A percentile compares a stretch with the other conserved stretches of the same genome.
phyloP scores from a whole-genome alignment of 768 basidiomycete species.

The Boletales sp. region DNA sequence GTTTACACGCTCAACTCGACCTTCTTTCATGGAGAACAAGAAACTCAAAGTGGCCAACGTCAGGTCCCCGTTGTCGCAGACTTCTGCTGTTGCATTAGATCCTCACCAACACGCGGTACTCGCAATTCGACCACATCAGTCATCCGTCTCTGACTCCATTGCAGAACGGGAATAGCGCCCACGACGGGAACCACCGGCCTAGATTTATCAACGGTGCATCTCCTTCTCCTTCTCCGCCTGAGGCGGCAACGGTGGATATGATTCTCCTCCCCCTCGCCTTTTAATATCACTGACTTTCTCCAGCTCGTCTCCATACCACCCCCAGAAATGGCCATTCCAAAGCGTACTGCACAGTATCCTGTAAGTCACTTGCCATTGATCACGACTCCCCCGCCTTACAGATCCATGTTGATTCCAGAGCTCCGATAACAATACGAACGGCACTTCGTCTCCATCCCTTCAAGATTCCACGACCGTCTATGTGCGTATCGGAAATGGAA shows the following conservation, averaged over 20 bases:
- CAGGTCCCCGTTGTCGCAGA: conserved; percentile 4
- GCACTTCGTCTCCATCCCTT: background rate
- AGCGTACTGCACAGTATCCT: background rate
- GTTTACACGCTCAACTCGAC: background rate
- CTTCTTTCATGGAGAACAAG: conserved; percentile 8
- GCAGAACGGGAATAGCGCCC: conserved; percentile 15
- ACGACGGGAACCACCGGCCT: conserved; percentile 5
- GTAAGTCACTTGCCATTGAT: too few species aligned
- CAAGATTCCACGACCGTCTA: conserved; percentile 14
- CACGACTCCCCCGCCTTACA: too few species aligned
- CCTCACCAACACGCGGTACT: conserved; percentile 20
- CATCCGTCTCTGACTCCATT: conserved; percentile 11
- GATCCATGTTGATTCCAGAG: conserved; percentile 5
- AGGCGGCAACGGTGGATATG: conserved; percentile 13
- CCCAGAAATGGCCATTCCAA: conserved; percentile 16
- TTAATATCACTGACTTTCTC: conserved; percentile 9
- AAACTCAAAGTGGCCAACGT: conserved; percentile 11
- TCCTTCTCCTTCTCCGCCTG: conserved; percentile 5
- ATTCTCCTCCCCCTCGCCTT: conserved; percentile 2
- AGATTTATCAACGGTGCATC: conserved; percentile 6
- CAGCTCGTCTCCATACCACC: conserved; percentile 8
- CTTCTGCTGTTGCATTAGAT: conserved; percentile 1
- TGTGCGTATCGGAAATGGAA: conserved; percentile 15
- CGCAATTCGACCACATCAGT: background rate
- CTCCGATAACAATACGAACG: conserved; percentile 1